A percentile compares a stretch with the other conserved stretches of the same genome.
These are phyloP conservation scores for Fusarium paranaense DNA, from an alignment of 2,329 filamentous ascomycete species.

Conservation along the genomic window DNA sequence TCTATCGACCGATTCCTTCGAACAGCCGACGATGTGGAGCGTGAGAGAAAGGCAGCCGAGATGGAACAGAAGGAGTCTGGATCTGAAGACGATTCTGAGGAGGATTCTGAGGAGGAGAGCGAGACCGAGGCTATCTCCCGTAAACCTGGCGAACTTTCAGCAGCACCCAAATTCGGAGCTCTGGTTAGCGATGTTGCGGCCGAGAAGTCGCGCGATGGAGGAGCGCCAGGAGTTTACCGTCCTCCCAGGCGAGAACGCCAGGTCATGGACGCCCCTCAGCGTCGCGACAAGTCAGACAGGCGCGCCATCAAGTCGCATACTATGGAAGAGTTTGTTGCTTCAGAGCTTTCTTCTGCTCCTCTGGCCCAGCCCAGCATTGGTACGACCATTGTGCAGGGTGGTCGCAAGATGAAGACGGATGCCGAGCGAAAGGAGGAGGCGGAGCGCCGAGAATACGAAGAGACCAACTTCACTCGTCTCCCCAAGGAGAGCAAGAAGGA, in stretches of 20 bases:
- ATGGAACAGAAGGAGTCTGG: constrained; percentile 43
- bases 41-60: constrained; percentile 53
- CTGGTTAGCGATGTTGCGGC: constrained; percentile 50
- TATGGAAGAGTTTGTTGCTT: constrained; percentile 90
- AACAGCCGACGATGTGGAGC: constrained; percentile 80
- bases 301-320: constrained; percentile 80
- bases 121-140: constrained; percentile 45
- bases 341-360: constrained; percentile 85
- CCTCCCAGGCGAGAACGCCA: constrained; percentile 91
- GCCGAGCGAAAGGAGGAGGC: constrained; percentile 81
- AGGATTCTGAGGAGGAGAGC: constrained; percentile 53
- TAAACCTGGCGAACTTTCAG: constrained; percentile 43
- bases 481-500: constrained; percentile 93
- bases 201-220: constrained; percentile 46
- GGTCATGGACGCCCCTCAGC: constrained; percentile 79
- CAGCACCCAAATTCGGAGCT: constrained; percentile 48
- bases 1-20: constrained; percentile 95
- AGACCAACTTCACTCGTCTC: constrained; percentile 89
- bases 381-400: constrained; percentile 84
- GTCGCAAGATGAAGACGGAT: constrained; percentile 82
- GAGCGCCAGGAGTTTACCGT: constrained; percentile 80
- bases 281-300: constrained; percentile 68
- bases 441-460: constrained; percentile 88
- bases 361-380: constrained; percentile 91
- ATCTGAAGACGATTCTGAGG: constrained; percentile 45